A percentile compares a stretch with the other conserved stretches of the same genome.
phyloP scores from a whole-genome alignment of 768 basidiomycete species.

The Cyathus striatus region DNA sequence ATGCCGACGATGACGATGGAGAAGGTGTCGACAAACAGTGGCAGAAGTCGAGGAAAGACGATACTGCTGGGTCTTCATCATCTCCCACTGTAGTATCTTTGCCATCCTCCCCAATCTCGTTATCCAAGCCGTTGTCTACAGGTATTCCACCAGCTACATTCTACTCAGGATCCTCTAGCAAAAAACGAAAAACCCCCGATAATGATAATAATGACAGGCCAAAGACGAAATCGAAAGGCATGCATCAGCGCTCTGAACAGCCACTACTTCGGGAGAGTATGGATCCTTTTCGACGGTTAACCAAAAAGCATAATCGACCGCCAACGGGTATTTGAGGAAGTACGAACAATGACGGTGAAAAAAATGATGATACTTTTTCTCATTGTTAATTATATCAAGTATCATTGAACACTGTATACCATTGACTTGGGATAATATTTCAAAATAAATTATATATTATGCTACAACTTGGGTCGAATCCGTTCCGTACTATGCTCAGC shows the following conservation, averaged over 20 bases:
- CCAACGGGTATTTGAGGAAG: conserved; percentile 1
- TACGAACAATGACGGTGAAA: conserved; percentile 2
- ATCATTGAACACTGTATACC: no score
- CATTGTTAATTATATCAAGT: no score
- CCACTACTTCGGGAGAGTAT: not conserved
- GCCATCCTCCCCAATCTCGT: not conserved
- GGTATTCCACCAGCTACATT: conserved; percentile 35
- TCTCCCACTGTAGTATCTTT: conserved; percentile 10
- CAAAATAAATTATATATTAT: no score
- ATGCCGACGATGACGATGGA: conserved; percentile 9
- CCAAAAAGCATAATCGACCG: not conserved
- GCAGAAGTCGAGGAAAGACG: conserved; percentile 9
- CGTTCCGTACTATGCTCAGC: conserved; percentile 34
- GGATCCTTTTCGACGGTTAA: not conserved
- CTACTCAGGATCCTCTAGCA: conserved; percentile 12
- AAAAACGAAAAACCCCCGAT: conserved; percentile 22
- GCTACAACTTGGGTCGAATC: conserved; percentile 52
- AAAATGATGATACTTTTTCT: no score
- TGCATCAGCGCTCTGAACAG: not conserved
- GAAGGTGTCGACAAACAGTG: not conserved
- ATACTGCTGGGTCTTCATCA: conserved; percentile 20
- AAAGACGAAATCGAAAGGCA: no score
- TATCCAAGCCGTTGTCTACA: conserved; percentile 12
- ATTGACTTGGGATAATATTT: no score
- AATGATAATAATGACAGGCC: no score